Evolutionary conservation across 495 filamentous ascomycete genomes (phyloP), one percentile per base, ranked within the genome.

Genomic region (Rostrohypoxylon terebratum): DNA sequence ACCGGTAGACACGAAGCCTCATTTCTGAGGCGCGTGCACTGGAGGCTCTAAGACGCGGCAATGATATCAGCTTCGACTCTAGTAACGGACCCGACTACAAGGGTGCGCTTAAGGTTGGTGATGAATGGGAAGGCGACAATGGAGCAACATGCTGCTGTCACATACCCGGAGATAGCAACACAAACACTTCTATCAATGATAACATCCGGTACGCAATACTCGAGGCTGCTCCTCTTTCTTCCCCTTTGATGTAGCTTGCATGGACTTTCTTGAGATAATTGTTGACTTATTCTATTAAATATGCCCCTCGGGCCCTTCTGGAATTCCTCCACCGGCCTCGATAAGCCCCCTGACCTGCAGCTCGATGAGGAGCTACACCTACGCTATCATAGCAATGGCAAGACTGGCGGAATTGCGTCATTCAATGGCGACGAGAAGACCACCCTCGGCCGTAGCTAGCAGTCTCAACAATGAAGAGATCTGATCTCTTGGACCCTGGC

Each of bases 271-370:
- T 45, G 16, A 16, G 14, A 10, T 3, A 57, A 16, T 36, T 38
- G 16, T n/a, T 59, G 2, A 59, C 21, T 42, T 2, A 23, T 42
- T 10, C 9, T 25, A 42, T 44, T 1, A 23, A 7, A 59, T 34
- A 9, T 64, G 68, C 38, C 68, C 60, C 4, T 54, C 34, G n/a
- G 45, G 55, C 14, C 61, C 68, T 4, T 65, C 60, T 16, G 68
- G 68, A 3, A 23, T 20, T 53, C 53, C 54, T 4, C 68, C 61
- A 13, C 53, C 68, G 13, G 31, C 61, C 5, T 45, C 44, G 7
- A n/a, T 14, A 31, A 65, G 61, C 36, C 68, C 61, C 6, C 14
- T 70, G 53, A 70, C 53, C 45, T 70, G 68, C 53, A 70, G 65
- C 23, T 4, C 4, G 33, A 64, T 65, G 68, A 45, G 68, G 23